These are phyloP conservation scores for Brasenia schreberi DNA, from an alignment of 164 flowering plant genomes.

Conservation along the genomic window DNA sequence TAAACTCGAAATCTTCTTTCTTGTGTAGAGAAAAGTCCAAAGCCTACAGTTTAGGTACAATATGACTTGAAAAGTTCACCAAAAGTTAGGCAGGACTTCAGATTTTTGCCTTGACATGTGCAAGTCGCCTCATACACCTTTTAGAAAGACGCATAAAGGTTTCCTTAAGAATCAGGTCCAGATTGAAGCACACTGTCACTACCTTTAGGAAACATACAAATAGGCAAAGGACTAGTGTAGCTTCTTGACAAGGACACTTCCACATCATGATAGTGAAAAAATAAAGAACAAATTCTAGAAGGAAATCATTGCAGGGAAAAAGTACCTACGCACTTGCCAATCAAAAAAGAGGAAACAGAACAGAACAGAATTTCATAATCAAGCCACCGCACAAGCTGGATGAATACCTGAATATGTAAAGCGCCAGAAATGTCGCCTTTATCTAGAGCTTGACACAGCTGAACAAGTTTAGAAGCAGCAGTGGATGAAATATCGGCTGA, in stretches of 20 bases:
- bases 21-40: too few relatives aligned
- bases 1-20: too few relatives aligned
- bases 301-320: background rate
- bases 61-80: too few relatives aligned
- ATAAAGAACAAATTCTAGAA: background rate
- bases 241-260: too few relatives aligned
- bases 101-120: too few relatives aligned
- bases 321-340: background rate
- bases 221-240: too few relatives aligned
- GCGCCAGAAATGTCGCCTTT: conserved; percentile 63
- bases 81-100: too few relatives aligned
- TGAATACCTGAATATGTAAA: conserved; percentile 51
- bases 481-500: conserved; percentile 78
- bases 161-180: too few relatives aligned
- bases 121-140: too few relatives aligned
- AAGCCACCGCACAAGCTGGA: background rate
- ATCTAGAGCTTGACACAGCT: conserved; percentile 86
- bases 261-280: background rate
- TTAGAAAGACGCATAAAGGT: too few relatives aligned
- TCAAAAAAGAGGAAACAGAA: background rate
- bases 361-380: background rate
- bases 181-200: background rate
- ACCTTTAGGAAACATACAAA: background rate
- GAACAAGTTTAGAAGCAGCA: conserved; percentile 77
- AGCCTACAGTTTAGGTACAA: too few relatives aligned